Percentiles rank a stretch among this genome's conserved stretches.
phyloP scores from a whole-genome alignment of 192 early-diverging fungal genomes.

The Entophlyctis luteolus region DNA sequence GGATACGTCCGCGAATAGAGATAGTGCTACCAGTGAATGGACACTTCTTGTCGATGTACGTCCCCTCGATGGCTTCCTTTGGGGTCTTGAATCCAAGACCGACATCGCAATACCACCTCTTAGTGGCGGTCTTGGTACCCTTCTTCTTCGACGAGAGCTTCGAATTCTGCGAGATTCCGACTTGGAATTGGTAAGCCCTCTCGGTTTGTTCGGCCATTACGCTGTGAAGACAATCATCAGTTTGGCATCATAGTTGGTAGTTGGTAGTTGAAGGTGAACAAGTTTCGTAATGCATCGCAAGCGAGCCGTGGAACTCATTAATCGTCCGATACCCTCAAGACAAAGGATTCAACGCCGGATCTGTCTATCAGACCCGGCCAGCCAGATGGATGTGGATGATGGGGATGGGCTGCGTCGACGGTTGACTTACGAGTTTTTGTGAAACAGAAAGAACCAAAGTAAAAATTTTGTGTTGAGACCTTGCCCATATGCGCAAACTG shows the following conservation, averaged over 20 bases:
- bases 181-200: conserved; percentile 96
- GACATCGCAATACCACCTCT: conserved; percentile 98
- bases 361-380: background rate
- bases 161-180: conserved; percentile 88
- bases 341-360: too few relatives aligned
- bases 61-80: conserved; percentile 91
- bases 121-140: conserved; percentile 49
- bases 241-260: too few relatives aligned
- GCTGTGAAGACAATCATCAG: too few relatives aligned
- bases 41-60: conserved; percentile 99
- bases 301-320: too few relatives aligned
- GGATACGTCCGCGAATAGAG: conserved; percentile 96
- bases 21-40: conserved; percentile 92
- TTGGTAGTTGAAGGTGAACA: too few relatives aligned
- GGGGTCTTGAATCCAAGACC: conserved; percentile 99
- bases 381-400: background rate
- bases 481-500: background rate
- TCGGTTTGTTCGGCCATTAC: conserved; percentile 66
- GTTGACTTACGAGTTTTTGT: background rate
- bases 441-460: background rate
- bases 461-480: too few relatives aligned
- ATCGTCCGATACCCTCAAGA: too few relatives aligned
- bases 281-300: too few relatives aligned
- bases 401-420: background rate
- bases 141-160: conserved; percentile 70